phyloP scores from a whole-genome alignment of 768 basidiomycete species.

The Podaxis mareebaensis region DNA sequence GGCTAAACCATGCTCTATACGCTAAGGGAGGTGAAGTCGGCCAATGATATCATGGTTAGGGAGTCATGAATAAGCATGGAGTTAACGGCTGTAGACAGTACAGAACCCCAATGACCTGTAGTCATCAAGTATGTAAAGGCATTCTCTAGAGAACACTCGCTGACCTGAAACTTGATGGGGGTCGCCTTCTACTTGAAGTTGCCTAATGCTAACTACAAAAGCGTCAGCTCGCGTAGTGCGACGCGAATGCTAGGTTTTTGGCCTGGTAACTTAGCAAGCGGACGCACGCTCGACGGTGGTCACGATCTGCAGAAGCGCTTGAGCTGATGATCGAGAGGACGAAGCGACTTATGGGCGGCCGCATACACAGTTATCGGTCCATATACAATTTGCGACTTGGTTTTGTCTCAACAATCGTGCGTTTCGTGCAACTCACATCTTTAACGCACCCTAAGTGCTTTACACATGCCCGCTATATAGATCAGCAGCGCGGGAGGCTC shows the following conservation, averaged over 20 bases:
- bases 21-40: background rate
- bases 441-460: too few relatives aligned
- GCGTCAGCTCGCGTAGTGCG: too few relatives aligned
- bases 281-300: too few relatives aligned
- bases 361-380: too few relatives aligned
- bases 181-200: background rate
- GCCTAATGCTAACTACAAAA: too few relatives aligned
- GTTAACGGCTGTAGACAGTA: background rate
- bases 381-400: too few relatives aligned
- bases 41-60: background rate
- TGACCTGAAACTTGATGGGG: background rate
- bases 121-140: conserved; percentile 9
- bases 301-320: background rate
- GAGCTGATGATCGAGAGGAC: background rate
- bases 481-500: background rate
- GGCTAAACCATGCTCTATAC: background rate
- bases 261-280: too few relatives aligned
- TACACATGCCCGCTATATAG: background rate
- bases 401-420: too few relatives aligned
- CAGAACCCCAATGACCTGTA: background rate
- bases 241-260: too few relatives aligned
- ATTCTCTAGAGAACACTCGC: background rate
- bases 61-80: background rate
- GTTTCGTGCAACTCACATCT: too few relatives aligned
- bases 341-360: background rate